A percentile compares a stretch with the other conserved stretches of the same genome.
Evolutionary conservation across 148 eudicot genomes (phyloP).

Genomic region (Oxyria digyna): DNA sequence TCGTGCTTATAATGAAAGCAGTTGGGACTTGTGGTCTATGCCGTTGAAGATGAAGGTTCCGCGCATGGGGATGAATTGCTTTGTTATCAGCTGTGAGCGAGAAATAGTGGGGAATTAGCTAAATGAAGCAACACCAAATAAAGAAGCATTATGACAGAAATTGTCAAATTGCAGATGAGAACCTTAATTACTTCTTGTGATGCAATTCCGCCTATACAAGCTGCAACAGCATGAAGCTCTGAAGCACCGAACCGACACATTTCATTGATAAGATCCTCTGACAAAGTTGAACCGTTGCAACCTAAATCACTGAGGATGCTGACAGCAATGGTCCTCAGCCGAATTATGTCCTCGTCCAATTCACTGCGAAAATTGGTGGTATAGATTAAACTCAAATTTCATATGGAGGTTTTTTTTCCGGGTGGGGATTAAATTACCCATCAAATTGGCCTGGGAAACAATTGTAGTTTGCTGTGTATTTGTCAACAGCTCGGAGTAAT

Average conservation of each 20-base stretch:
- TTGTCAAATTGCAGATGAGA: neutral
- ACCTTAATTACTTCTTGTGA: constrained; percentile 98
- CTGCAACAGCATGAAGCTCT: constrained; percentile 90
- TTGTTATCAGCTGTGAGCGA: constrained; percentile 63
- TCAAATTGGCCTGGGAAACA: constrained; percentile 89
- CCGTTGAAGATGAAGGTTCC: constrained; percentile 93
- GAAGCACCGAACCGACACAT: constrained; percentile 89
- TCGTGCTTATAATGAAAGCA: constrained; percentile 32
- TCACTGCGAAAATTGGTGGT: constrained; percentile 31
- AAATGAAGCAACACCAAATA: neutral
- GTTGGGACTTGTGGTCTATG: constrained; percentile 83
- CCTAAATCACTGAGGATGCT: constrained; percentile 69
- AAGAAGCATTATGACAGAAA: neutral
- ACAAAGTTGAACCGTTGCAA: constrained; percentile 58
- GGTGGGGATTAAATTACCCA: constrained; percentile 37
- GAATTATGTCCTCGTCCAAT: constrained; percentile 86
- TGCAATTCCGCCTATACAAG: constrained; percentile 81
- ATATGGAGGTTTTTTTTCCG: neutral
- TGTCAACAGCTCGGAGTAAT: constrained; percentile 86
- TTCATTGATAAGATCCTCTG: constrained; percentile 88
- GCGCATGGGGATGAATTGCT: constrained; percentile 71
- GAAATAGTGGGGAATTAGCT: neutral
- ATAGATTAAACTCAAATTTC: neutral
- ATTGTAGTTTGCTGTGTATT: constrained; percentile 66
- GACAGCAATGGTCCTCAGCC: constrained; percentile 67